Base-by-base conservation (phyloP, 306 rosid species). In the Begonia peltatifolia region DNA sequence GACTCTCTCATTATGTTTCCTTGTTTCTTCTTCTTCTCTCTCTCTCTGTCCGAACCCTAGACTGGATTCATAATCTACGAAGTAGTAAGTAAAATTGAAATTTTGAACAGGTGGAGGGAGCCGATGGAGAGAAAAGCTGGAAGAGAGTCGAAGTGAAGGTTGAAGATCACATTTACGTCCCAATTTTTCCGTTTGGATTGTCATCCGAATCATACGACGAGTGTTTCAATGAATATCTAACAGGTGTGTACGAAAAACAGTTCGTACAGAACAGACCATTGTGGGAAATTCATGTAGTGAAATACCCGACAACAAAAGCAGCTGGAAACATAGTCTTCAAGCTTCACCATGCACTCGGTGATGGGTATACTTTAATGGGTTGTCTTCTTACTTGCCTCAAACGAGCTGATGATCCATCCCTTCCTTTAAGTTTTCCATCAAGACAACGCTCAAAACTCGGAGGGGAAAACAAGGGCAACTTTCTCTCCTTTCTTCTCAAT, bases 291-390 rank as follows among this genome's bases (percentile, higher is more conserved):
- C 87, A 83, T 66, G 17, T 73, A 0, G 5, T 82, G 11, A 78
- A 75, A 9, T 63, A 70, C 60, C 78, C 85, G 1, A 78, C 90
- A 30, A 68, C 25, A 9, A 48, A 38, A 56, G 62, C 82, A 46
- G 59, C 58, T 12, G 62, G 82, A 1, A 55, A 10, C 11, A 0
- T 83, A 3, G 22, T 83, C 42, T 74, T 79, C 43, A 69, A 69
- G 54, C 70, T 76, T 55, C 86, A 79, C 43, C 93, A 79, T 56
- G 77, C 86, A 11, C 83, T 79, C 50, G 92, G 83, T 6, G 87
- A 82, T 75, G 90, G 83, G 15, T 82, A 64, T 42, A 75, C 84
- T 41, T 64, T 78, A 1, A 78, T 82, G 93, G 76, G 78, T 50
- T 71, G 77, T 55, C 82, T 83, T 58, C 74, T 83, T 42, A 72